Percentiles rank a stretch among this genome's conserved stretches.
phyloP scores from a whole-genome alignment of 768 basidiomycete species.

The Kwoniella botswanensis region DNA sequence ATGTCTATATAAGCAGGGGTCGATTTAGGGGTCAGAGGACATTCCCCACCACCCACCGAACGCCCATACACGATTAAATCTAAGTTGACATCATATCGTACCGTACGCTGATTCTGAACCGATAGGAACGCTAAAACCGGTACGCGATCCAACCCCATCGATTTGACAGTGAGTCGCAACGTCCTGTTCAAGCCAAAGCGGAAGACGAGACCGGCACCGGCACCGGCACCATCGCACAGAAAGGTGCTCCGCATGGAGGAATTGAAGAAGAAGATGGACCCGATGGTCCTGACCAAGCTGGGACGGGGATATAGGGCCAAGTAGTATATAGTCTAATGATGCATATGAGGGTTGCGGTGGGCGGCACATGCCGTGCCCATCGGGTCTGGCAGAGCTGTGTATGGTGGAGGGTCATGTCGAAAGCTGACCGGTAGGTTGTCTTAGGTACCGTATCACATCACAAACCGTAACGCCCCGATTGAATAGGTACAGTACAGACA shows the following conservation, averaged over 20 bases:
- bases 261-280: not conserved
- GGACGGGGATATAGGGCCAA: not conserved
- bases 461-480: too few relatives aligned
- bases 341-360: not conserved
- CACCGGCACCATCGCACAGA: not conserved
- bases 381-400: not conserved
- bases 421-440: too few relatives aligned
- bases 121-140: not conserved
- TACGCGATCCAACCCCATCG: too few relatives aligned
- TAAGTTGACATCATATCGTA: not conserved
- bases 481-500: too few relatives aligned
- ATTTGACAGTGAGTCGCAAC: too few relatives aligned
- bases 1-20: not conserved
- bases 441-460: too few relatives aligned
- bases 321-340: conserved; percentile 4
- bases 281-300: not conserved
- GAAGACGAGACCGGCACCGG: not conserved
- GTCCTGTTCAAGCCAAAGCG: not conserved
- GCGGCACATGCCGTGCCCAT: not conserved
- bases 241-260: not conserved
- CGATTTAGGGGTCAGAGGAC: not conserved
- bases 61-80: not conserved
- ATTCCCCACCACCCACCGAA: not conserved
- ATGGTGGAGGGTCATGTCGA: too few relatives aligned
- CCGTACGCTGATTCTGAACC: not conserved